A percentile compares a stretch with the other conserved stretches of the same genome.
These are phyloP conservation scores for Cystobasidiaceae sp. DNA, from an alignment of 1,284 basidiomycete genomes.

Conservation along the genomic window DNA sequence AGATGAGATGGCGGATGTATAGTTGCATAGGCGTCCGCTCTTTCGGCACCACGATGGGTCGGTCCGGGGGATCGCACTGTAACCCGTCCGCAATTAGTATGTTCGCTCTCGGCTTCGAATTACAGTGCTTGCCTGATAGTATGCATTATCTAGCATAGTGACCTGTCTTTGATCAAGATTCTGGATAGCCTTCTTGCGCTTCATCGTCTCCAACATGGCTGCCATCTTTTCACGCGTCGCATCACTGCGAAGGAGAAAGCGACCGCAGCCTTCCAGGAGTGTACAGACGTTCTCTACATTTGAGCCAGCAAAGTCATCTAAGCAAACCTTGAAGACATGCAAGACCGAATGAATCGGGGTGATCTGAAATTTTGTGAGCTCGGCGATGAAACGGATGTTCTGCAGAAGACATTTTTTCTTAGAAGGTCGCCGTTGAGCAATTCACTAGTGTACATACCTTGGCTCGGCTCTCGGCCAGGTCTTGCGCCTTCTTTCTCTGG, in stretches of 20 bases:
- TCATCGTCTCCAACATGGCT: constrained; percentile 87
- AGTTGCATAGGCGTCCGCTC: constrained; percentile 80
- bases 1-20: constrained; percentile 88
- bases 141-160: constrained; percentile 92
- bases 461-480: constrained; percentile 73
- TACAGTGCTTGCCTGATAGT: constrained; percentile 71
- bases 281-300: constrained; percentile 93
- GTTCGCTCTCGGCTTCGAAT: constrained; percentile 14
- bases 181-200: constrained; percentile 77
- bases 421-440: neutral
- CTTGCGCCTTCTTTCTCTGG: constrained; percentile 89
- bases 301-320: constrained; percentile 87
- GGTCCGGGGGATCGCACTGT: constrained; percentile 93
- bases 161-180: constrained; percentile 87
- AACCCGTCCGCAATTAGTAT: too few relatives aligned
- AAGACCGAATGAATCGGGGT: constrained; percentile 86
- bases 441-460: constrained; percentile 56
- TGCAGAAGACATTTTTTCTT: too few relatives aligned
- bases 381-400: constrained; percentile 85
- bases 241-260: constrained; percentile 81
- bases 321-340: constrained; percentile 91
- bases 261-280: constrained; percentile 86
- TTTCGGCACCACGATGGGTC: constrained; percentile 76
- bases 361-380: constrained; percentile 91
- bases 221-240: constrained; percentile 78